These are phyloP conservation scores for Chamaenerion angustifolium DNA, from an alignment of 345 rosid species.

Conservation along the genomic window DNA sequence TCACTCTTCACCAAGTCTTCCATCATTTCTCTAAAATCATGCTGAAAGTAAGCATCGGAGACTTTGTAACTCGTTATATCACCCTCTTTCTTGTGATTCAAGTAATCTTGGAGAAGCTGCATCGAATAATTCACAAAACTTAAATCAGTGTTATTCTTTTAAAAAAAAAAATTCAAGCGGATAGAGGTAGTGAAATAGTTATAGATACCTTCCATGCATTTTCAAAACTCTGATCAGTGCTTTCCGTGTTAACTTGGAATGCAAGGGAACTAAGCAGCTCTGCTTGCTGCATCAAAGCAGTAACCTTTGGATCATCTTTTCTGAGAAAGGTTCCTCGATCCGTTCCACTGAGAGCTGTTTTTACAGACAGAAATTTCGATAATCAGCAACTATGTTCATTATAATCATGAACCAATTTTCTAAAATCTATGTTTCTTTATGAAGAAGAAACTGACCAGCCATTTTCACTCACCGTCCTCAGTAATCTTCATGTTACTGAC, in stretches of 20 bases:
- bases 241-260: conserved; percentile 55
- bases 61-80: conserved; percentile 31
- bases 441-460: background rate
- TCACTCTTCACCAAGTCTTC: conserved; percentile 51
- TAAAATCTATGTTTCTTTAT: background rate
- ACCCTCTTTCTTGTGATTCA: conserved; percentile 55
- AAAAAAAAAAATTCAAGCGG: too few species aligned
- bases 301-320: conserved; percentile 78
- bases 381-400: background rate
- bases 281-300: conserved; percentile 83
- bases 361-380: background rate
- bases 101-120: conserved; percentile 80
- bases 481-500: conserved; percentile 23
- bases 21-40: conserved; percentile 54
- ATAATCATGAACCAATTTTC: too few species aligned
- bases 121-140: background rate
- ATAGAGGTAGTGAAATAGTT: background rate
- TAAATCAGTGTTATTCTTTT: background rate
- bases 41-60: conserved; percentile 52
- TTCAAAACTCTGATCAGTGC: conserved; percentile 83
- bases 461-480: conserved; percentile 28
- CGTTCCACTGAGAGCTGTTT: conserved; percentile 33
- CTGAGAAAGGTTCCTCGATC: conserved; percentile 49
- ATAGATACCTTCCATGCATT: conserved; percentile 87
- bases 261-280: conserved; percentile 87